Conservation (phyloP, 371 early-diverging fungal genomes). For the Actinomucor elegans region DNA sequence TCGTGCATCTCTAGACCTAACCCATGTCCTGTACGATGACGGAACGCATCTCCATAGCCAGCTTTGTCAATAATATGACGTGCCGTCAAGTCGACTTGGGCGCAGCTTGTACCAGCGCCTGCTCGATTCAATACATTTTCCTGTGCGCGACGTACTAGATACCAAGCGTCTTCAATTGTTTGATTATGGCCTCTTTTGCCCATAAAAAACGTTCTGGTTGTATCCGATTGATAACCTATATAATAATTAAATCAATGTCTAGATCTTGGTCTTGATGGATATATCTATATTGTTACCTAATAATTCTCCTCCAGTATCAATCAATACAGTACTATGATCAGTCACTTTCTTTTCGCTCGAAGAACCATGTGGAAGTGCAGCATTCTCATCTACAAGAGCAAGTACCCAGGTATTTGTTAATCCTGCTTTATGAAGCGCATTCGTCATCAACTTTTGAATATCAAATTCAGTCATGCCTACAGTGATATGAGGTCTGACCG, state of each 20-base stretch:
- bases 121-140: slow-evolving; percentile 38
- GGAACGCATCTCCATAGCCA: slow-evolving; percentile 51
- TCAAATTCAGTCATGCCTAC: slow-evolving; percentile 48
- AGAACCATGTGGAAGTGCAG: slow-evolving; percentile 61
- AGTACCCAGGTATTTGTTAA: slow-evolving; percentile 54
- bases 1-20: slow-evolving; percentile 63
- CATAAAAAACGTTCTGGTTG: slow-evolving; percentile 55
- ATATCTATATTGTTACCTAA: slow-evolving; percentile 40
- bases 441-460: slow-evolving; percentile 38
- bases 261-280: too few species aligned
- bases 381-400: slow-evolving; percentile 52
- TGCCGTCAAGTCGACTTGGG: slow-evolving; percentile 55
- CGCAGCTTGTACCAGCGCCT: slow-evolving; percentile 34
- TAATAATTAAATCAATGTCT: too few species aligned
- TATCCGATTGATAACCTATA: slow-evolving; percentile 48
- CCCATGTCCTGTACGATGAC: slow-evolving; percentile 63
- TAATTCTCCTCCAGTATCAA: slow-evolving; percentile 57
- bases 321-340: slow-evolving; percentile 48
- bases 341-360: slow-evolving; percentile 42
- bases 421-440: slow-evolving; percentile 40
- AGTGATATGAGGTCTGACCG: slow-evolving; percentile 41
- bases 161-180: slow-evolving; percentile 57
- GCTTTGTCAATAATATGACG: slow-evolving; percentile 42
- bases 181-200: slow-evolving; percentile 43
- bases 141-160: slow-evolving; percentile 52